phyloP scores from a whole-genome alignment of 2,329 filamentous ascomycete genomes.

The Corynespora cassiicola region DNA sequence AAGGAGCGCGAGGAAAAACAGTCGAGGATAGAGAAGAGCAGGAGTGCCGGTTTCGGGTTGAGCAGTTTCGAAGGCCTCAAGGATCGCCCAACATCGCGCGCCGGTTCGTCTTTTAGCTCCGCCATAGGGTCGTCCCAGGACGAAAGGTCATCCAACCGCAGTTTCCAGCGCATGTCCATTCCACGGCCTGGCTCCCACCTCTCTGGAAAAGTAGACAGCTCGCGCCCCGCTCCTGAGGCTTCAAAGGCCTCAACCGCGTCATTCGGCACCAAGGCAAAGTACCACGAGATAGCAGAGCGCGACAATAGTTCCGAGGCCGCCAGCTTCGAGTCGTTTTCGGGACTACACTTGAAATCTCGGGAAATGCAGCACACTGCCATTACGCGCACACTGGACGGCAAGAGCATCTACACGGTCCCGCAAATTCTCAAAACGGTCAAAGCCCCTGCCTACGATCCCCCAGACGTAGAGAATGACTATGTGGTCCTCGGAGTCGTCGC shows the following conservation, averaged over 20 bases:
- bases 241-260: conserved; percentile 29
- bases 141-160: conserved; percentile 24
- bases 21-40: conserved; percentile 49
- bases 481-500: conserved; percentile 89
- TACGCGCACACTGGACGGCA: conserved; percentile 77
- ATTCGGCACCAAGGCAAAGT: conserved; percentile 27
- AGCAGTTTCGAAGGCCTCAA: conserved; percentile 32
- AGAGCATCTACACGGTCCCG: conserved; percentile 78
- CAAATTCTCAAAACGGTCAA: conserved; percentile 83
- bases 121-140: conserved; percentile 26
- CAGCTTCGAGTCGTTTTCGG: conserved; percentile 80
- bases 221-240: conserved; percentile 25
- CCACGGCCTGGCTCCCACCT: conserved; percentile 30
- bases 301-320: conserved; percentile 58
- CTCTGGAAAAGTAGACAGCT: conserved; percentile 24
- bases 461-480: conserved; percentile 84
- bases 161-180: conserved; percentile 20
- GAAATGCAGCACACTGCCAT: conserved; percentile 83
- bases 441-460: conserved; percentile 78
- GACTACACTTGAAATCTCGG: conserved; percentile 80
- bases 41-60: conserved; percentile 50
- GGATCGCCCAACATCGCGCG: conserved; percentile 31
- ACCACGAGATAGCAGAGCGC: conserved; percentile 36
- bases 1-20: conserved; percentile 53
- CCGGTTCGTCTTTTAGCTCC: conserved; percentile 33